Evolutionary conservation across 2,329 filamentous ascomycete species (phyloP), one percentile per base, ranked within the genome.

Genomic region (Pseudofabraea citricarpa): DNA sequence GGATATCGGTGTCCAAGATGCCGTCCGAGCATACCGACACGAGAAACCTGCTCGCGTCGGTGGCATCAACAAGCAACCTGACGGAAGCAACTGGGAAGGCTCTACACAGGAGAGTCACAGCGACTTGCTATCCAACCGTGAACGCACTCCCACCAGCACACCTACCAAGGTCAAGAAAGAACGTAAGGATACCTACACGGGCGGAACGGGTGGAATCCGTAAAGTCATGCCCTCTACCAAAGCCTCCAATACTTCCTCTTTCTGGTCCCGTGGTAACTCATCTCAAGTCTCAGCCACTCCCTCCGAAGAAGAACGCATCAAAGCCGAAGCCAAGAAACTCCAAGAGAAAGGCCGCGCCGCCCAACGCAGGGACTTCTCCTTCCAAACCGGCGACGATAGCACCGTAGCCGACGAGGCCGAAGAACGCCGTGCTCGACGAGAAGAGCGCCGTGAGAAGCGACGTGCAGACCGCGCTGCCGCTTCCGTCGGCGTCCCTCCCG

Each of bases 1-100:
- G 20, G 84, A 87, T 61, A 75, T 73, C 29, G 72, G 72, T 41
- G 82, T 78, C 19, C 72, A 82, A 54, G 70, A 79, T 36, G 84
- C 93, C 47, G 78, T 97, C 44, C 80, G 85, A 46, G 80, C 80
- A 24, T 97, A 97, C 71, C 86, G 90, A 19, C 77, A 89, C 59
- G 91, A 97, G 68, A 87, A 84, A 63, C 72, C 89, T 2, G 91
- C 91, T 1, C 78, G 86, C 40, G 90, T 97, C 2, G 91, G 91
- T 26, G 91, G 91, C 16, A 70, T 97, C 63, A 97, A 97, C 67
- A 83, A 84, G 56, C 74, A 85, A 53, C 75, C 83, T 33, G 91
- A 96, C 54, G 86, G 83, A 48, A 86, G 81, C 47, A 72, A 79
- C 52, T 95, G 88, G 75, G 87, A 94, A 60, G 87, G 87, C 35